Evolutionary conservation across 2,329 filamentous ascomycete species (phyloP).

Genomic region (Simplicillium sp.): DNA sequence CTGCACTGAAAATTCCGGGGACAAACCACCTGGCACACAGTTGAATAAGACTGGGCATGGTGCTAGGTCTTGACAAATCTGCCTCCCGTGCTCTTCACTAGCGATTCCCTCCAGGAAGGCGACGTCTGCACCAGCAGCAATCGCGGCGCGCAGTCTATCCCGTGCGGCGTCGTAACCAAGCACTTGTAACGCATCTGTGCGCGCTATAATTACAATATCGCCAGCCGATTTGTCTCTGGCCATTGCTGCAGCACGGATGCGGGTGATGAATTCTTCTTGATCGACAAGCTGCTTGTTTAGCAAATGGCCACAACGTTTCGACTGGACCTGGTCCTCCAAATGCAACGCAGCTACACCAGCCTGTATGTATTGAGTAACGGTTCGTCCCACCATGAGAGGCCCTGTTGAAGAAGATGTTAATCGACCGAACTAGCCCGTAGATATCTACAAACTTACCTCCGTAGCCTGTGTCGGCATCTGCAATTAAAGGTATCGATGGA

Average conservation of each 20-base stretch:
- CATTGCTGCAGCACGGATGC: not conserved
- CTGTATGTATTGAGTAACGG: not conserved
- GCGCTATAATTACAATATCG: not conserved
- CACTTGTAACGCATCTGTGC: not conserved
- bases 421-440: too few relatives aligned
- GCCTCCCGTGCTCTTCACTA: not conserved
- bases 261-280: not conserved
- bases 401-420: too few relatives aligned
- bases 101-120: not conserved
- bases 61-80: not conserved
- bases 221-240: not conserved
- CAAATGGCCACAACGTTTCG: not conserved
- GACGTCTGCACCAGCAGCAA: not conserved
- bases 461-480: not conserved
- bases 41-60: not conserved
- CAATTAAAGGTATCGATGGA: not conserved
- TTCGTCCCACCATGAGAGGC: not conserved
- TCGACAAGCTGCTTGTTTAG: not conserved
- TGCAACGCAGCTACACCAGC: not conserved
- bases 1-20: not conserved
- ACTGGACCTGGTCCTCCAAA: not conserved
- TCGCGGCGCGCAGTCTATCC: not conserved
- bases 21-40: not conserved
- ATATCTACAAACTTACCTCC: not conserved
- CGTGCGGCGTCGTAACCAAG: not conserved